Conservation (phyloP, 129 eudicot species). For the Cynara cardunculus region DNA sequence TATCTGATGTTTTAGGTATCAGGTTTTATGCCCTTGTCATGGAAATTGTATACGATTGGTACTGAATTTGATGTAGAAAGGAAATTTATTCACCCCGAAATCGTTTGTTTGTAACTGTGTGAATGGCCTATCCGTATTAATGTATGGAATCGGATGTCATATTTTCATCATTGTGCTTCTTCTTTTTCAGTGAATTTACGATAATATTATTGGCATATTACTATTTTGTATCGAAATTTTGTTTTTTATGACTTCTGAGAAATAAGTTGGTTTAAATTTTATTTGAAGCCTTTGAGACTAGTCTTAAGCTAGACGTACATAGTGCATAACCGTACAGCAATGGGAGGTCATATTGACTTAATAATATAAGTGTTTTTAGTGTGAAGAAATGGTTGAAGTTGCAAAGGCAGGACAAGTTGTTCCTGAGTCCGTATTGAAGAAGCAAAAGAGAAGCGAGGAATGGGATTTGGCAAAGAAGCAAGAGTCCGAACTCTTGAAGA, state of each 20-base stretch:
- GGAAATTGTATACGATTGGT: neutral
- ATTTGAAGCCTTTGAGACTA: neutral
- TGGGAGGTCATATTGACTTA: neutral
- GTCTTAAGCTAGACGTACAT: neutral
- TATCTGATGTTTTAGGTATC: neutral
- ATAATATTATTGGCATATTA: neutral
- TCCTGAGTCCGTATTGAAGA: constrained; percentile 76
- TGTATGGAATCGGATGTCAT: neutral
- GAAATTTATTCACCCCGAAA: neutral
- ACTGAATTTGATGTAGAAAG: neutral
- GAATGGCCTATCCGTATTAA: neutral
- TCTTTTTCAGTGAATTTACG: neutral
- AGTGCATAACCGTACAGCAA: neutral
- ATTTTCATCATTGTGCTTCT: neutral
- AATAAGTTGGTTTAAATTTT: neutral
- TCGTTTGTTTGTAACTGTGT: neutral
- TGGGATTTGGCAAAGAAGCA: constrained; percentile 69
- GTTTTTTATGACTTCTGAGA: neutral
- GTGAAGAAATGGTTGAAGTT: constrained; percentile 50
- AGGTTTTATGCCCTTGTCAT: neutral
- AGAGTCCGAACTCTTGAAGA: constrained; percentile 44
- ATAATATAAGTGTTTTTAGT: neutral
- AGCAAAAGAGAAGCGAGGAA: constrained; percentile 77
- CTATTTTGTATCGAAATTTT: neutral
- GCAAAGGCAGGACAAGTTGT: constrained; percentile 36